Evolutionary conservation across 1,284 basidiomycete species (phyloP), one percentile per base, ranked within the genome.

Genomic region (Puccinia hordei): DNA sequence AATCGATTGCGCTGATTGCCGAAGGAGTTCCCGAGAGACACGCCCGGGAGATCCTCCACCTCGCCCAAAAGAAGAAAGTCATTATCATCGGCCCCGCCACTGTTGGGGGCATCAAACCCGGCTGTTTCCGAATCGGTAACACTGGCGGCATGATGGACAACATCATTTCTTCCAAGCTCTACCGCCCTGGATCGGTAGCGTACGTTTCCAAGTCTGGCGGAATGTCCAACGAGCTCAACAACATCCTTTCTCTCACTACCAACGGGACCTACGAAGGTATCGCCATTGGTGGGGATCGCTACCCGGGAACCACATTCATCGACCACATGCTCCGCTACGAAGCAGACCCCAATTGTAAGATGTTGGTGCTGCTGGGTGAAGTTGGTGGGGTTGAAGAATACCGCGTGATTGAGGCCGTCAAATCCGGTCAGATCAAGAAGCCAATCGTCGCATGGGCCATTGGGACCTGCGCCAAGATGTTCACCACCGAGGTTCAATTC

Each of bases 131-230:
- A 87, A 98, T 98, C 85, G 96, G 96, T 84, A 99, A 98, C 90
- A 96, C 94, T 82, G 96, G 96, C 89, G 95, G 93, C 86, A 98
- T 98, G 96, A 98, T 98, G 95, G 97, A 99, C 89, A 99, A 98
- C 89, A 96, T 98, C 88, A 95, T 98, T 85, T 88, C 95, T 19
- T 98, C 95, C 83, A 99, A 98, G 90, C 93, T 99, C 83, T 99
- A 98, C 91, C 94, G 95, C 85, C 88, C 95, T 68, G 96, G 96
- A 82, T 95, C 95, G 33, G 93, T 99, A 84, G 96, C 95, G 85
- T 98, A 98, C 88, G 96, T 99, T 86, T 98, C 94, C 87, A 99
- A 99, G 89, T 98, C 96, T 15, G 96, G 96, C 84, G 96, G 97
- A 87, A 99, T 99, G 97, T 99, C 96, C 84, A 99, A 99, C 89